Conservation (phyloP, 2,329 filamentous ascomycete genomes). For the Ophiostoma australiae region DNA sequence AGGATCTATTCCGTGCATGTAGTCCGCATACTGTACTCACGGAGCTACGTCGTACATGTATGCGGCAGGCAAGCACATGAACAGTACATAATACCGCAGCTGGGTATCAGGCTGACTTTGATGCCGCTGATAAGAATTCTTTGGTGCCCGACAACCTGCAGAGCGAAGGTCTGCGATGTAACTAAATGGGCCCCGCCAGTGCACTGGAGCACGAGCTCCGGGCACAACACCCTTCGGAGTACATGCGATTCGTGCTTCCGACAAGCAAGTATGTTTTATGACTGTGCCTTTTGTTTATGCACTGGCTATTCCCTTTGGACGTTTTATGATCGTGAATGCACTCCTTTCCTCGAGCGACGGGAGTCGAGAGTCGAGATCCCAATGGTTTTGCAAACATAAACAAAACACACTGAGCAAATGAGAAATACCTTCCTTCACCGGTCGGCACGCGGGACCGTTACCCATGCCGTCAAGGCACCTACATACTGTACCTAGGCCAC, state of each 20-base stretch:
- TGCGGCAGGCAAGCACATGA: background rate
- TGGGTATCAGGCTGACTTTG: background rate
- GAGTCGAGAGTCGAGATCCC: no score
- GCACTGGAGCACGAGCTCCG: slow-evolving; percentile 5
- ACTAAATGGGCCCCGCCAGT: background rate
- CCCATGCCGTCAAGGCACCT: background rate
- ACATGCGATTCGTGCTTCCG: background rate
- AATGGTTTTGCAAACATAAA: no score
- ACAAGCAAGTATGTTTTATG: background rate
- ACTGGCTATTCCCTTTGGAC: no score
- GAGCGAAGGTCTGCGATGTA: background rate
- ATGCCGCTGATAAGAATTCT: background rate
- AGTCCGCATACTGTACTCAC: background rate
- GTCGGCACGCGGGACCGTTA: background rate
- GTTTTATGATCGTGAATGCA: no score
- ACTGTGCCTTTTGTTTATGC: background rate
- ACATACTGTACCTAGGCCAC: background rate
- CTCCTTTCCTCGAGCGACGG: background rate
- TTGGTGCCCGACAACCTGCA: background rate
- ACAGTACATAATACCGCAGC: background rate
- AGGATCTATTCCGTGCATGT: background rate
- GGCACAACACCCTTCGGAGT: background rate
- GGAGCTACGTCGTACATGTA: background rate
- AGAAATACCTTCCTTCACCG: background rate
- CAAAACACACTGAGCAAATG: background rate